phyloP scores from a whole-genome alignment of 371 early-diverging fungal genomes.

The Saksenaea vasiformis region DNA sequence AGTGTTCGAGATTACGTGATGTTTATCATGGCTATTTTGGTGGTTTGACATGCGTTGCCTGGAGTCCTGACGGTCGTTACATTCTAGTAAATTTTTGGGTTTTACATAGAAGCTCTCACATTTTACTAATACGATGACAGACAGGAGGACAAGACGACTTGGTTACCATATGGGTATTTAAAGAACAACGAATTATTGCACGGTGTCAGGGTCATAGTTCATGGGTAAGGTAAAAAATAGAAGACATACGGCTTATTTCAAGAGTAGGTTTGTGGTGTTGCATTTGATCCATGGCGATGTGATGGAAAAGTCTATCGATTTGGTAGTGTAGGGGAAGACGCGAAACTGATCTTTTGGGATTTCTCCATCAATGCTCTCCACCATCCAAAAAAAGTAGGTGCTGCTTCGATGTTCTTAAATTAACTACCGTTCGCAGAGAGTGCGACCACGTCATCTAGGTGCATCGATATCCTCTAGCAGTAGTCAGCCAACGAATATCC shows the following conservation, averaged over 20 bases:
- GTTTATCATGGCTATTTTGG: conserved; percentile 82
- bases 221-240: conserved; percentile 63
- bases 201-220: conserved; percentile 96
- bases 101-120: too few species aligned
- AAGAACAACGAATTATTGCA: conserved; percentile 76
- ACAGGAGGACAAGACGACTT: conserved; percentile 95
- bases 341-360: conserved; percentile 91
- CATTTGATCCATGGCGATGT: conserved; percentile 91
- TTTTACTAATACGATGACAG: too few species aligned
- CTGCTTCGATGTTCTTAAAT: not conserved
- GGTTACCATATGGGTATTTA: conserved; percentile 88
- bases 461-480: conserved; percentile 41
- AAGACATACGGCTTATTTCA: not conserved
- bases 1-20: conserved; percentile 57
- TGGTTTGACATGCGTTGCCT: conserved; percentile 82
- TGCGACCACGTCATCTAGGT: conserved; percentile 33
- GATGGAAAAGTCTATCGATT: conserved; percentile 85
- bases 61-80: conserved; percentile 93
- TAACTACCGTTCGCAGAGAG: conserved; percentile 13
- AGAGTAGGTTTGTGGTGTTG: conserved; percentile 71
- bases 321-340: conserved; percentile 92
- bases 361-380: conserved; percentile 83
- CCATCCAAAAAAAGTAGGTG: conserved; percentile 67
- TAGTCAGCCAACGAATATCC: conserved; percentile 28
- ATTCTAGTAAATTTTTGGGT: conserved; percentile 58